These are phyloP conservation scores for Cerioporus squamosus DNA, from an alignment of 1,284 basidiomycete genomes.

Conservation along the genomic window DNA sequence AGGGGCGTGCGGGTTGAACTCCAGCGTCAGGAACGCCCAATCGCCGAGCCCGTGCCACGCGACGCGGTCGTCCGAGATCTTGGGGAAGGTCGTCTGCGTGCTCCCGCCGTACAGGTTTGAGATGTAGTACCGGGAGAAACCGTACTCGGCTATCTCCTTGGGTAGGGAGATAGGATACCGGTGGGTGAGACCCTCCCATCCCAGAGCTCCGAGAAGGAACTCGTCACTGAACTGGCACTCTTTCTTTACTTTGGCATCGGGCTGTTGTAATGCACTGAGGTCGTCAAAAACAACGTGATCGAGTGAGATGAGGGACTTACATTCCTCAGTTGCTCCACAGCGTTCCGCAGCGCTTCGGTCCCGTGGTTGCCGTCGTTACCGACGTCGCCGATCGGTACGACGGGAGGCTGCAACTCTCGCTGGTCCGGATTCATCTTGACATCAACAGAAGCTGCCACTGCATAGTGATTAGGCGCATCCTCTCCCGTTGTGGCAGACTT, in stretches of 20 bases:
- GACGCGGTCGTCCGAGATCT: background rate
- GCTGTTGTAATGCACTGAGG: background rate
- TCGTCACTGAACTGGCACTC: slow-evolving; percentile 10
- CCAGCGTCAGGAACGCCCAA: slow-evolving; percentile 8
- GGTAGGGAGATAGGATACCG: slow-evolving; percentile 13
- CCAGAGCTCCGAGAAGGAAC: slow-evolving; percentile 5
- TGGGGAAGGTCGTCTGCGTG: slow-evolving; percentile 33
- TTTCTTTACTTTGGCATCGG: slow-evolving; percentile 14
- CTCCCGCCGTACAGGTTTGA: slow-evolving; percentile 39
- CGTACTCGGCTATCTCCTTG: background rate
- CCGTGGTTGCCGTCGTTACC: too few species aligned
- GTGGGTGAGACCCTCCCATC: slow-evolving; percentile 10
- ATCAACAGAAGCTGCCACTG: too few species aligned
- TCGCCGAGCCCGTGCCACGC: slow-evolving; percentile 7
- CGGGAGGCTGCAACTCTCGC: too few species aligned
- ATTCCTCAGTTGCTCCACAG: background rate
- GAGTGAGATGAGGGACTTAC: background rate
- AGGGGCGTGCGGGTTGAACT: slow-evolving; percentile 8
- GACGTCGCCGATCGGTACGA: background rate
- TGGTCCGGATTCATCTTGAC: too few species aligned
- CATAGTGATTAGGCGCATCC: too few species aligned
- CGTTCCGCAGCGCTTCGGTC: background rate
- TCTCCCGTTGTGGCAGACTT: too few species aligned
- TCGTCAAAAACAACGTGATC: background rate
- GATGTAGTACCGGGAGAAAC: slow-evolving; percentile 35